phyloP scores from a whole-genome alignment of 2,329 filamentous ascomycete species.

The Cordyceps cicadae region DNA sequence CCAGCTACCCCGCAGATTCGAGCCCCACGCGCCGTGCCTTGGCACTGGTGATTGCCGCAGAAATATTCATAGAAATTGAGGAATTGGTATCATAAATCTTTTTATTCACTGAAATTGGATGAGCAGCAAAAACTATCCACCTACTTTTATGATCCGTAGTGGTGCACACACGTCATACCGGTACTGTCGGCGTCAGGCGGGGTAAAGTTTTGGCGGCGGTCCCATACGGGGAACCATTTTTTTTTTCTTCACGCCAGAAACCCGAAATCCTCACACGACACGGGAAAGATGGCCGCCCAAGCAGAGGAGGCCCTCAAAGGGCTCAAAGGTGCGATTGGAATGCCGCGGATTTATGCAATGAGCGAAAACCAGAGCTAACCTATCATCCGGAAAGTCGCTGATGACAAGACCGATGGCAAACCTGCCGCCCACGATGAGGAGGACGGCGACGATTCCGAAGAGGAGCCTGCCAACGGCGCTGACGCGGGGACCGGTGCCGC shows the following conservation, averaged over 20 bases:
- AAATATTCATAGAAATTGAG: not conserved
- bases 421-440: slow-evolving; percentile 38
- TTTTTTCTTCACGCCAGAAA: slow-evolving; percentile 6
- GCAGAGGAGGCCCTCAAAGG: slow-evolving; percentile 36
- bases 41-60: not conserved
- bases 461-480: slow-evolving; percentile 28
- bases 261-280: slow-evolving; percentile 8
- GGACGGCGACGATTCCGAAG: slow-evolving; percentile 46
- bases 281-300: slow-evolving; percentile 35
- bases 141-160: not conserved
- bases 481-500: slow-evolving; percentile 29
- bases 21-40: not conserved
- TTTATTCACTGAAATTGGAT: not conserved
- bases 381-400: slow-evolving; percentile 27
- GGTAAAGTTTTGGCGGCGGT: slow-evolving; percentile 10
- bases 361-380: not conserved
- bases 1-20: not conserved
- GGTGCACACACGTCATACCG: slow-evolving; percentile 2
- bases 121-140: not conserved
- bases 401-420: slow-evolving; percentile 32
- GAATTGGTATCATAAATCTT: not conserved
- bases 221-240: slow-evolving; percentile 1
- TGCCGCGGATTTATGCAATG: not conserved
- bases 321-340: slow-evolving; percentile 29
- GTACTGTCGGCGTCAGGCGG: slow-evolving; percentile 2